phyloP scores from a whole-genome alignment of 148 eudicot species.

The Salicornia ramosissima region DNA sequence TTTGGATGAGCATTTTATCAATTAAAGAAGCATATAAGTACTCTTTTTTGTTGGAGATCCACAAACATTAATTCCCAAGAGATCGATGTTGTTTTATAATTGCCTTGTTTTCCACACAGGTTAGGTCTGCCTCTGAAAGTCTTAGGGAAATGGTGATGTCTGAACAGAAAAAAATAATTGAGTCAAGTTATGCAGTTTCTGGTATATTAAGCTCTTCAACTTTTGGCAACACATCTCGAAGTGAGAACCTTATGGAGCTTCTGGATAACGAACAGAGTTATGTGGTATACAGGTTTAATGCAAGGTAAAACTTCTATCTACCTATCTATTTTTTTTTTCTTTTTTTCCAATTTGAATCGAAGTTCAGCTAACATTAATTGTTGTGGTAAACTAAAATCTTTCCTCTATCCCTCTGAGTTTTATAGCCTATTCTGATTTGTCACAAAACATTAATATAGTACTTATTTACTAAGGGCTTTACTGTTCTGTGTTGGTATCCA shows the following conservation, averaged over 20 bases:
- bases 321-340: not conserved
- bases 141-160: conserved; percentile 46
- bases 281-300: conserved; percentile 48
- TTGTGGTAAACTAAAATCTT: not conserved
- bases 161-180: conserved; percentile 47
- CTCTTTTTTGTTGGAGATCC: not conserved
- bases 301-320: conserved; percentile 38
- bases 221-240: conserved; percentile 55
- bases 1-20: not conserved
- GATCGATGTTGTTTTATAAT: not conserved
- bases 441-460: not conserved
- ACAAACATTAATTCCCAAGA: conserved; percentile 1
- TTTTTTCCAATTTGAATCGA: not conserved
- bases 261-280: conserved; percentile 47
- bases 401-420: not conserved
- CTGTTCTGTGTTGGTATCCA: not conserved
- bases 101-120: conserved; percentile 29
- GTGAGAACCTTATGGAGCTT: conserved; percentile 65
- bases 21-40: not conserved
- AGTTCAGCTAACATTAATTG: not conserved
- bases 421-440: not conserved
- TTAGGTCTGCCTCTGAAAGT: conserved; percentile 48
- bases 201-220: conserved; percentile 56
- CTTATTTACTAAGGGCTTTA: not conserved
- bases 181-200: conserved; percentile 61